Evolutionary conservation across 768 basidiomycete genomes (phyloP), one percentile per base, ranked within the genome.

Genomic region (Macrolepiota albuminosa): DNA sequence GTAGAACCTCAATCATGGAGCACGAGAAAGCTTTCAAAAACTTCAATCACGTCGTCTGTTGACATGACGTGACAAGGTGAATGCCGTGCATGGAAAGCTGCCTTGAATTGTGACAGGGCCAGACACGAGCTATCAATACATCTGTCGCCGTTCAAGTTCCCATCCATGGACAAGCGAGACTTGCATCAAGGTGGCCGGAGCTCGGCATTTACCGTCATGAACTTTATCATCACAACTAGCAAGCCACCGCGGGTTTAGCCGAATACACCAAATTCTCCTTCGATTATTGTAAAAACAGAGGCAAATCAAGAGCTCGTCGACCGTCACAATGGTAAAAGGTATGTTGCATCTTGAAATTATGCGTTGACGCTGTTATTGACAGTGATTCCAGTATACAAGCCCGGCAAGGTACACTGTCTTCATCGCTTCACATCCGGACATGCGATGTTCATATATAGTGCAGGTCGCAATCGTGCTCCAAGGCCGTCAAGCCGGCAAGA

Each of bases 401-500:
- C 93, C 73, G 93, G 93, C 78, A 95, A 95, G 84, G 92, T 93
- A 69, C 58, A 67, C 62, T 2, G 4, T 37, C 47, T 45, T 58
- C n/a, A 16, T 52, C 48, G 21, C 10, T 16, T 36, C 6, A 33
- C 33, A 49, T 18, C 7, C 36, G 2, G 29, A 46, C n/a, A 11
- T 13, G 29, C 33, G 43, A n/a, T 21, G 48, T 42, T 47, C 58
- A 63, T 48, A 52, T 18, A 16, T 16, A 64, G 54, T 48, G 54
- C 64, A 93, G 91, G 93, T 95, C 68, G 93, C 93, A 66, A 95
- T 98, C 79, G 87, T 98, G 76, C 92, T 98, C 73, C 92, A 95
- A 79, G 97, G 97, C 73, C 95, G 97, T 73, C 97, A 98, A 76
- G 97, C 97, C 66, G 97, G 97, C 72, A 94, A 93, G 83, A 99